A percentile compares a stretch with the other conserved stretches of the same genome.
Evolutionary conservation across 768 basidiomycete genomes (phyloP).

Genomic region (Cyclocybe aegerita): DNA sequence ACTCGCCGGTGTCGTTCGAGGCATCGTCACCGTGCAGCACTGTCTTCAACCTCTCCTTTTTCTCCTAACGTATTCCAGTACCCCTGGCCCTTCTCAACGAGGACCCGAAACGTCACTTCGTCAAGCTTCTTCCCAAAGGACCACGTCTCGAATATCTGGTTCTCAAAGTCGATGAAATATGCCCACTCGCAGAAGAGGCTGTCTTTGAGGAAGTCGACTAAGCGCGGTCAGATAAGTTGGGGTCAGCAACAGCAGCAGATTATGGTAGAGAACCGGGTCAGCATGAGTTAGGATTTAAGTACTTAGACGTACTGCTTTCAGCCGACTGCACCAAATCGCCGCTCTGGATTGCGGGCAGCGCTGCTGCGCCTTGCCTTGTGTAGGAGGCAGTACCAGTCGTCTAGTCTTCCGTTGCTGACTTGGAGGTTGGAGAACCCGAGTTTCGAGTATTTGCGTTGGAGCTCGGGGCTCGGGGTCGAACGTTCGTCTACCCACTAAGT

Average conservation of each 20-base stretch:
- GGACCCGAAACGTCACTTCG: no score
- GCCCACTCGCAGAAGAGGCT: not conserved
- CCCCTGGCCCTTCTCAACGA: no score
- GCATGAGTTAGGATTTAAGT: no score
- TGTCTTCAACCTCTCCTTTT: no score
- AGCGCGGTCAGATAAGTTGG: no score
- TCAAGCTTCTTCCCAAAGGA: not conserved
- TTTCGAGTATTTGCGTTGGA: not conserved
- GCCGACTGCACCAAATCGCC: not conserved
- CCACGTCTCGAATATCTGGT: conserved; percentile 4
- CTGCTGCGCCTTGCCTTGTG: conserved; percentile 1
- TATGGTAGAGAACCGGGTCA: no score
- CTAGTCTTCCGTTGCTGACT: not conserved
- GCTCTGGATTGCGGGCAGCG: not conserved
- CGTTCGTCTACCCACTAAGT: not conserved
- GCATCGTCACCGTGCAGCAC: no score
- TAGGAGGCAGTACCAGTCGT: conserved; percentile 5
- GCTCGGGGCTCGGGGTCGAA: not conserved
- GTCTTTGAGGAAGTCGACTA: not conserved
- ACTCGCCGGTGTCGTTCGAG: no score
- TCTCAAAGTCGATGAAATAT: conserved; percentile 4
- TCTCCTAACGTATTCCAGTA: no score
- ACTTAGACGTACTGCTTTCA: not conserved
- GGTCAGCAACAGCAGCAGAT: no score
- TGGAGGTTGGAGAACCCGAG: not conserved